Base-by-base conservation (phyloP, 768 basidiomycete genomes). In the Flagelloscypha sp. region DNA sequence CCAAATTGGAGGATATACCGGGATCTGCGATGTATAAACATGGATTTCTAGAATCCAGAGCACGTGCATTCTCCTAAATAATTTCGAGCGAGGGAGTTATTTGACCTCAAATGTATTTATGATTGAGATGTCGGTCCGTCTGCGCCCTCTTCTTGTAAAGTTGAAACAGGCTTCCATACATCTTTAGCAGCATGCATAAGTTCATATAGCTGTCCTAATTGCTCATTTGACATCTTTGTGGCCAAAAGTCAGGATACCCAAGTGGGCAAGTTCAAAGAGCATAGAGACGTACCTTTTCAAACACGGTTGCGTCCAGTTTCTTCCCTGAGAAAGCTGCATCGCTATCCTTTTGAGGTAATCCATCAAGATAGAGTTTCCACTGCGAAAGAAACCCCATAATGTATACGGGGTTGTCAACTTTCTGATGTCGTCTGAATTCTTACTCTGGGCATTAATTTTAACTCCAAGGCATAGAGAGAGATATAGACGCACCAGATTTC, bases 371-470 rank as follows among this genome's bases (percentile, higher is more conserved):
- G 39, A 74, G 55, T 57, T 94, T 95, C 94, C 94, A 99, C 50
- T 97, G 87, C 3, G 84, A 82, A 7, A 98, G 67, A 53, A 99
- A 99, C 2, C 89, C 92, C 54, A 98, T 94, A 42, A 97, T 77
- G 54, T 97, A 79, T 6, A 81, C 68, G 3, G 90, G 86, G 58
- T 98, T 97, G 15, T 79, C 79, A 8, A 79, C 74, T 16, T 72
- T 63, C 47, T 65, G 76, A 45, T 95, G 93, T 30, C 84, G 66
- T 6, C 84, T 78, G 57, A 95, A 98, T 58, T 99, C 94, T 88
- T 41, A 15, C n/a, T 15, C 22, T 28, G 15, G 1, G 24, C 36
- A 11, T 35, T 25, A 46, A 34, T 34, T 36, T 22, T 29, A 40
- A 40, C 17, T n/a, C 11, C 19, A 7, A 20, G 27, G 30, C 12